Evolutionary conservation across 2,329 filamentous ascomycete species (phyloP).

Genomic region (Cucurbitaria berberidis): DNA sequence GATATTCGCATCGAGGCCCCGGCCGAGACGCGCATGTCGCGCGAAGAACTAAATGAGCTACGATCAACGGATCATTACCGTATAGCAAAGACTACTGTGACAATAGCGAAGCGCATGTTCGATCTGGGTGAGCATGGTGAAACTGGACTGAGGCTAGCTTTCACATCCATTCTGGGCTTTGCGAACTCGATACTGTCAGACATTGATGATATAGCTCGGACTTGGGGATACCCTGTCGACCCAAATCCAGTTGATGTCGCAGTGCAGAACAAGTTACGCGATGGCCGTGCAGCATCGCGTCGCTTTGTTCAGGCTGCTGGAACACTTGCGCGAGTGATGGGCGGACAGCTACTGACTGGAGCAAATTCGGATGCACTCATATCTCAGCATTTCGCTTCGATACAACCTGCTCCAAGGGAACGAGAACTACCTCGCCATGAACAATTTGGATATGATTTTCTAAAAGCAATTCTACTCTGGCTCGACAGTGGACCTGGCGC

Average conservation of each 20-base stretch:
- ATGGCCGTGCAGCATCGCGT: slow-evolving; percentile 61
- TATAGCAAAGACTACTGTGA: slow-evolving; percentile 62
- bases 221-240: slow-evolving; percentile 66
- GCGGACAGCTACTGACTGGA: slow-evolving; percentile 57
- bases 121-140: slow-evolving; percentile 48
- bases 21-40: slow-evolving; percentile 36
- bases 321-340: slow-evolving; percentile 62
- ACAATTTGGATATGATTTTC: slow-evolving; percentile 68
- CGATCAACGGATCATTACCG: slow-evolving; percentile 61
- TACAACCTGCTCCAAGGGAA: slow-evolving; percentile 54
- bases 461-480: slow-evolving; percentile 69
- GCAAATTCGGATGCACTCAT: slow-evolving; percentile 46
- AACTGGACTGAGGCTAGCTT: slow-evolving; percentile 51
- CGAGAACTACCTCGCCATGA: slow-evolving; percentile 48
- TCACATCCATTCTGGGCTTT: slow-evolving; percentile 48
- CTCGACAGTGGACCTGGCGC: slow-evolving; percentile 63
- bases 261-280: slow-evolving; percentile 62
- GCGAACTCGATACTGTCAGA: slow-evolving; percentile 56
- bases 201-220: slow-evolving; percentile 62
- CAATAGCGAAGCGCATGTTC: slow-evolving; percentile 63
- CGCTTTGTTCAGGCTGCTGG: slow-evolving; percentile 69
- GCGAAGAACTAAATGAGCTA: slow-evolving; percentile 55
- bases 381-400: slow-evolving; percentile 55
- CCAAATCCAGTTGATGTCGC: slow-evolving; percentile 59
- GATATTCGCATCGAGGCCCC: slow-evolving; percentile 59